A percentile compares a stretch with the other conserved stretches of the same genome.
These are phyloP conservation scores for Trichoderma asperellum DNA, from an alignment of 2,329 filamentous ascomycete genomes.

Conservation along the genomic window DNA sequence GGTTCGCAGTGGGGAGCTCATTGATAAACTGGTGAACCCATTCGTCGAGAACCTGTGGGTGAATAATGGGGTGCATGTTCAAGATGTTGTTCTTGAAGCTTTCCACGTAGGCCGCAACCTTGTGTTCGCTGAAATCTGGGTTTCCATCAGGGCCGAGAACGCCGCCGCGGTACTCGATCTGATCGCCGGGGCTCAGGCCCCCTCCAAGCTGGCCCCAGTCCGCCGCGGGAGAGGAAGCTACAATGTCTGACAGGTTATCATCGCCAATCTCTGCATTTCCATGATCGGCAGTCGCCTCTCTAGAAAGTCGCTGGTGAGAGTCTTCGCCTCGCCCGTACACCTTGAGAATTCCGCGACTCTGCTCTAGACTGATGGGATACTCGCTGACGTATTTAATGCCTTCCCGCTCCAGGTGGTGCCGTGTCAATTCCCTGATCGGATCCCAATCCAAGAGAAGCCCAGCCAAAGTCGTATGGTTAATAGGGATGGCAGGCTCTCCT, in stretches of 20 bases:
- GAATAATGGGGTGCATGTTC: slow-evolving; percentile 67
- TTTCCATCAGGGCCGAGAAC: slow-evolving; percentile 51
- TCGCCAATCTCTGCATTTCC: slow-evolving; percentile 49
- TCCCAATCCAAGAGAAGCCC: slow-evolving; percentile 78
- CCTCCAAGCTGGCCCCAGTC: slow-evolving; percentile 63
- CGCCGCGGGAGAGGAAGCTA: slow-evolving; percentile 58
- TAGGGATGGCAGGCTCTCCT: slow-evolving; percentile 72
- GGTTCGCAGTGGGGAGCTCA: slow-evolving; percentile 45
- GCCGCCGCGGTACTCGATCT: slow-evolving; percentile 46
- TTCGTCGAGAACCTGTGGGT: slow-evolving; percentile 55
- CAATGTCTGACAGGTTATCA: slow-evolving; percentile 54
- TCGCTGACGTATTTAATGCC: slow-evolving; percentile 63
- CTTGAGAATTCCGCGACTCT: slow-evolving; percentile 72
- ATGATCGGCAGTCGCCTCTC: slow-evolving; percentile 44
- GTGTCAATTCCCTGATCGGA: slow-evolving; percentile 67
- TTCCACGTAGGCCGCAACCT: slow-evolving; percentile 57
- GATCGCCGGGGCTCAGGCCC: slow-evolving; percentile 50
- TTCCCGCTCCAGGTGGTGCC: slow-evolving; percentile 50
- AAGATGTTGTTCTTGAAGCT: slow-evolving; percentile 65
- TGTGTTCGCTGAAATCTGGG: slow-evolving; percentile 57
- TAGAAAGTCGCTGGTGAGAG: slow-evolving; percentile 42
- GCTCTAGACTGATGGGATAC: slow-evolving; percentile 78
- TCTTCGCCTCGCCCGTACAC: slow-evolving; percentile 82
- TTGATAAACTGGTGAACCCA: slow-evolving; percentile 59
- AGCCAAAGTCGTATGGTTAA: slow-evolving; percentile 88